A percentile compares a stretch with the other conserved stretches of the same genome.
phyloP scores from a whole-genome alignment of 2,329 filamentous ascomycete genomes.

The Periconia sp. region DNA sequence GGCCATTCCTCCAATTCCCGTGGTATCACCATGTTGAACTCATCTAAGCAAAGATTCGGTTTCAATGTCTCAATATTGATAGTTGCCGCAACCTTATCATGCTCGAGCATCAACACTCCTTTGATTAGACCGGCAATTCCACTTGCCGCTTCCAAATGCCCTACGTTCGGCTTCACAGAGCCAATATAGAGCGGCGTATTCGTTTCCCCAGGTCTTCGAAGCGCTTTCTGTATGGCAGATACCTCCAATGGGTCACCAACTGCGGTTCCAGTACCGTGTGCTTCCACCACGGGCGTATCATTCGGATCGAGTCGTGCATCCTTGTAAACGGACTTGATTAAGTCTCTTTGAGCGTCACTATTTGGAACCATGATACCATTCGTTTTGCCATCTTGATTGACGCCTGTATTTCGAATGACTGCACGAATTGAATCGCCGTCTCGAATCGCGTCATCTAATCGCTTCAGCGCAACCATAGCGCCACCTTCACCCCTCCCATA shows the following conservation, averaged over 20 bases:
- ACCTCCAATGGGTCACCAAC: conserved; percentile 45
- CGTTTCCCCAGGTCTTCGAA: not conserved
- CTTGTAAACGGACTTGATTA: conserved; percentile 31
- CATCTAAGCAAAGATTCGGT: not conserved
- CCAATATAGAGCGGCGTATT: not conserved
- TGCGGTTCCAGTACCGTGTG: conserved; percentile 57
- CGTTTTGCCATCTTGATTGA: conserved; percentile 13
- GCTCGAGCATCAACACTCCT: conserved; percentile 39
- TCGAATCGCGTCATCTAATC: conserved; percentile 11
- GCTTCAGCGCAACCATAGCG: conserved; percentile 28
- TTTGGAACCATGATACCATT: conserved; percentile 18
- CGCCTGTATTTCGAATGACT: conserved; percentile 21
- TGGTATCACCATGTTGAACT: not conserved
- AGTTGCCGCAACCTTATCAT: conserved; percentile 30
- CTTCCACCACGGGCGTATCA: conserved; percentile 32
- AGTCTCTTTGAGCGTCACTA: conserved; percentile 47
- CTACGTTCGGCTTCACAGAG: conserved; percentile 38
- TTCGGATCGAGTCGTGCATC: conserved; percentile 32
- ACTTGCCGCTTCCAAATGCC: conserved; percentile 42
- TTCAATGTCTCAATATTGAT: conserved; percentile 9
- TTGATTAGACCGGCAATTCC: conserved; percentile 41
- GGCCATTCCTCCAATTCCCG: conserved; percentile 11
- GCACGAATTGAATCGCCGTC: conserved; percentile 25
- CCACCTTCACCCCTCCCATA: conserved; percentile 66
- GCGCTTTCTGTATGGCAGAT: conserved; percentile 5